These are phyloP conservation scores for Talaromyces funiculosus DNA, from an alignment of 2,329 filamentous ascomycete genomes.

Conservation along the genomic window DNA sequence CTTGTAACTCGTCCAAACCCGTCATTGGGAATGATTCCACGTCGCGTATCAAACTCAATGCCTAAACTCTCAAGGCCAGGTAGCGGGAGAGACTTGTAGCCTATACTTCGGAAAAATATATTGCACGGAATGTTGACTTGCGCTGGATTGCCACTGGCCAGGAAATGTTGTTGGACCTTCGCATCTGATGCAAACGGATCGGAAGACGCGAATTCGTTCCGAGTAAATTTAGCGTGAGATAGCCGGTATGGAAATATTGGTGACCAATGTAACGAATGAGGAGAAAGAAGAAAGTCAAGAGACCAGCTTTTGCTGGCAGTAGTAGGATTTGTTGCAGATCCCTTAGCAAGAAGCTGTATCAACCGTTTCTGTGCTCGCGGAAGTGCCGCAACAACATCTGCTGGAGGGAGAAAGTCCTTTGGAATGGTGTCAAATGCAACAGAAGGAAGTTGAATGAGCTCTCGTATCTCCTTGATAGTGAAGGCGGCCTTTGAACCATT, in stretches of 20 bases:
- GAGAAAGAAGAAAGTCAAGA: constrained; percentile 78
- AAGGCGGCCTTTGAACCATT: constrained; percentile 65
- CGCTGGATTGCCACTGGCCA: constrained; percentile 45
- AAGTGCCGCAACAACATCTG: constrained; percentile 58
- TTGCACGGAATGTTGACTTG: constrained; percentile 55
- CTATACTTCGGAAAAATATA: constrained; percentile 86
- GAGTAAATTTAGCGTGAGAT: constrained; percentile 60
- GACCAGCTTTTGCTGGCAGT: constrained; percentile 67
- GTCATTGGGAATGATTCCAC: constrained; percentile 79
- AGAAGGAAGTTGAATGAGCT: constrained; percentile 70
- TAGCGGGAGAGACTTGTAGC: constrained; percentile 77
- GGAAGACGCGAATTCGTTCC: constrained; percentile 47
- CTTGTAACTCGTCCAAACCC: constrained; percentile 64
- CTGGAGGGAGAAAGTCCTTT: constrained; percentile 57
- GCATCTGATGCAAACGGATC: constrained; percentile 49
- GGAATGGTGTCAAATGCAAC: constrained; percentile 69
- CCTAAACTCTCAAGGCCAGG: constrained; percentile 66
- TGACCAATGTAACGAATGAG: constrained; percentile 59
- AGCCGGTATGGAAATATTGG: constrained; percentile 47
- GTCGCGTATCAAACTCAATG: constrained; percentile 68
- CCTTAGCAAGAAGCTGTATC: constrained; percentile 74
- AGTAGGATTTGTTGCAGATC: constrained; percentile 50
- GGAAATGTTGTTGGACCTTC: constrained; percentile 41
- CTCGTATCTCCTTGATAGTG: constrained; percentile 89
- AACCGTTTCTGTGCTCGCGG: constrained; percentile 71